Conservation (phyloP, 176 grass and related monocot genomes). For the Oryza meridionalis region DNA sequence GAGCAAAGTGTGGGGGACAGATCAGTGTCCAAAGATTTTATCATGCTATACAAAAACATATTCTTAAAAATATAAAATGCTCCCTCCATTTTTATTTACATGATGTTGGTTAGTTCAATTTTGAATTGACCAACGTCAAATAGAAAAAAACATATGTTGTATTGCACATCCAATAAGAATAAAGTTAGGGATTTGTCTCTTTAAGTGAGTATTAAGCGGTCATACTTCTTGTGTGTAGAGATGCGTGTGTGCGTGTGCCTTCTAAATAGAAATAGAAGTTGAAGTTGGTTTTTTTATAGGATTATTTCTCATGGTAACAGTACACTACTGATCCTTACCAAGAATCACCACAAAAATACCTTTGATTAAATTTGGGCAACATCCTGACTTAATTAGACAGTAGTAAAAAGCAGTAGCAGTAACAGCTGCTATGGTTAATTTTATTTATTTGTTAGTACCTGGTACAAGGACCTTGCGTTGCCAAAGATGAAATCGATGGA, state of each 20-base stretch:
- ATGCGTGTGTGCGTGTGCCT: no score
- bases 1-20: background rate
- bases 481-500: conserved; percentile 99
- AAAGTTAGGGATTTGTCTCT: no score
- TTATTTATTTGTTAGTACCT: conserved; percentile 43
- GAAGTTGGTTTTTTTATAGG: background rate
- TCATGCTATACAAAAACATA: background rate
- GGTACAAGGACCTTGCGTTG: conserved; percentile 79
- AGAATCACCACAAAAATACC: background rate
- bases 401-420: background rate
- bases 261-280: background rate
- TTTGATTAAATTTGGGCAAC: background rate
- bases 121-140: no score
- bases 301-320: background rate
- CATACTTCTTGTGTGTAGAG: no score
- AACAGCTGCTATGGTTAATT: background rate
- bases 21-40: background rate
- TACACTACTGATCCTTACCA: background rate
- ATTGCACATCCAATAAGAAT: no score
- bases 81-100: no score
- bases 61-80: background rate
- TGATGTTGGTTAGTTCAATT: no score
- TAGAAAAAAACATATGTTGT: no score
- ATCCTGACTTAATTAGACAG: background rate
- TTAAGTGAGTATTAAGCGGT: no score